Evolutionary conservation across 306 rosid species (phyloP), one percentile per base, ranked within the genome.

Genomic region (Carpinus fangiana): DNA sequence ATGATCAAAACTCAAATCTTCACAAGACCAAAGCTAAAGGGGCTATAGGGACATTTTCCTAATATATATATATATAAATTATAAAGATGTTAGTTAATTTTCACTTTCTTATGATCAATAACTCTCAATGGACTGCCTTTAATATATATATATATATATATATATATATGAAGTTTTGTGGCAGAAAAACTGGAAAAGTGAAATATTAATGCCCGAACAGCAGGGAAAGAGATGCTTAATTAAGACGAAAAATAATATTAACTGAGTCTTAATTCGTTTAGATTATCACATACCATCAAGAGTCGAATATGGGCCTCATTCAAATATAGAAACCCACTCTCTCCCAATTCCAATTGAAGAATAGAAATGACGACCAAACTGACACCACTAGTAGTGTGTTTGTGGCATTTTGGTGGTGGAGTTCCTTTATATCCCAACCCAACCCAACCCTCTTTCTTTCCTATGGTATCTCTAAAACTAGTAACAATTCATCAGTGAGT

Each of bases 351-450:
- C 41, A 67, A 54, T 82, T 84, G 41, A 76, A 73, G 80, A 68
- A 80, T 46, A 23, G 36, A 41, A 75, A 20, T 36, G 46, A 47
- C 67, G 47, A 65, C 80, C 55, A 76, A 66, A 76, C 53, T 66
- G 26, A 77, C 76, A 67, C 70, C 84, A 85, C 79, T 76, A 62
- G 47, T 74, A 52, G 72, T 66, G n/a, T 26, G 23, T 17, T 70
- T 56, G 70, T 77, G 73, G 38, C 64, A 54, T 36, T 76, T 57
- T 71, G 73, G 81, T 73, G 78, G 84, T 83, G 85, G 85, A 73
- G 87, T 26, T 72, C 67, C 88, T 90, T 88, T 78, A 88, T 88
- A 57, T 88, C 79, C 76, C 73, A 72, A 76, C 26, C 26, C 26
- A 23, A 23, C 26, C 26, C 26, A 23, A 23, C 26, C 26, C 26